Conservation (phyloP, 371 early-diverging fungal genomes). For the Mortierella sp. region DNA sequence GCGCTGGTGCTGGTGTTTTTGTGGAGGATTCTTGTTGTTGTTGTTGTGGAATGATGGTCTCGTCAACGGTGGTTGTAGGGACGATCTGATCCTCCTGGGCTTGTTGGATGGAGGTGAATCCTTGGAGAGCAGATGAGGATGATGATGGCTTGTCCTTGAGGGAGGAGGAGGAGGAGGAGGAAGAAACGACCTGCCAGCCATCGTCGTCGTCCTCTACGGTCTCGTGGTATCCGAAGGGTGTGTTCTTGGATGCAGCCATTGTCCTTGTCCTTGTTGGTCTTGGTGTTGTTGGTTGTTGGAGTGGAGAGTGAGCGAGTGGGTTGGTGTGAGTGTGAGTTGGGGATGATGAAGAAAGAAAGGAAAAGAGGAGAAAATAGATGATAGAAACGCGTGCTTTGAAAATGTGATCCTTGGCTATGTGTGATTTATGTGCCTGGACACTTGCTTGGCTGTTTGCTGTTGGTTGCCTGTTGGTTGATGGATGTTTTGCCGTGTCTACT, state of each 20-base stretch:
- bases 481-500: neutral
- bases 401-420: neutral
- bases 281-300: neutral
- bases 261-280: neutral
- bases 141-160: constrained; percentile 21
- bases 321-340: too few relatives aligned
- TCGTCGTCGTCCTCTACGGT: constrained; percentile 54
- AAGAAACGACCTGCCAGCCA: constrained; percentile 58
- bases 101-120: neutral
- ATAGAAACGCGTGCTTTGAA: neutral
- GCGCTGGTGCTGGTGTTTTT: constrained; percentile 11
- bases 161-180: constrained; percentile 29
- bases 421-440: neutral
- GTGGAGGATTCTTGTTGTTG: neutral
- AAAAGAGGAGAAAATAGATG: neutral
- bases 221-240: constrained; percentile 17
- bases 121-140: neutral
- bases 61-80: neutral
- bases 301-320: neutral
- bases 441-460: neutral
- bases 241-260: constrained; percentile 17
- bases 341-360: neutral
- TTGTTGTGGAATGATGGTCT: neutral
- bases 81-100: constrained; percentile 10
- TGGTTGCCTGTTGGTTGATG: too few relatives aligned